Evolutionary conservation across 2,329 filamentous ascomycete genomes (phyloP), one percentile per base, ranked within the genome.

Genomic region (Trichoderma arundinaceum): DNA sequence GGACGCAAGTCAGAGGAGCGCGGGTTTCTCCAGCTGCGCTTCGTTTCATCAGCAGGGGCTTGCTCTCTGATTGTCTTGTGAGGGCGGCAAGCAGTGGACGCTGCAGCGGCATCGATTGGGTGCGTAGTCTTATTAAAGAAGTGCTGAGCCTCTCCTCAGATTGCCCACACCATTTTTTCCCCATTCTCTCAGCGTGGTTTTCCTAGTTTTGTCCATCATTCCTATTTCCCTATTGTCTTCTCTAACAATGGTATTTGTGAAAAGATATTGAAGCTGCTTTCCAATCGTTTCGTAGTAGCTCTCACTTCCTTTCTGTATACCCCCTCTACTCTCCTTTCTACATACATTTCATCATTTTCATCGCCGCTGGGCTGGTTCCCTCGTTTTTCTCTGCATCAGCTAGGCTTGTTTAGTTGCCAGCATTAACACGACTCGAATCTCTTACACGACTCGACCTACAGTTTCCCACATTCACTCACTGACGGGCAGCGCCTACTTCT

Each of bases 171-270:
- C n/a, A 53, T 35, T 39, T 35, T 22, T 43, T 22, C 8, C n/a
- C n/a, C n/a, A n/a, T 33, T 22, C 54, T 66, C 46, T 49, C 44
- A 48, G 43, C n/a, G 39, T 38, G n/a, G 12, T 53, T 38, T 58
- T 48, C 49, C 19, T 58, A 63, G 48, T 64, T 28, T 56, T 7
- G 39, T n/a, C 56, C 13, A 46, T n/a, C 60, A 72, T 39, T 28
- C n/a, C 51, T 17, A 32, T 10, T 57, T 41, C 35, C 54, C 53
- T 66, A 64, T 66, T 66, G 54, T 65, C 41, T 61, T 46, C 43
- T 10, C 19, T 8, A 63, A 73, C 71, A 75, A 75, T 75, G 71
- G 59, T 74, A 68, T 70, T 73, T 66, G 66, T 68, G 62, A 71
- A 67, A 69, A 62, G 68, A 62, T 41, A 68, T 64, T 70, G 65